These are phyloP conservation scores for Talaromyces sp. DNA, from an alignment of 2,329 filamentous ascomycete species.

Conservation along the genomic window DNA sequence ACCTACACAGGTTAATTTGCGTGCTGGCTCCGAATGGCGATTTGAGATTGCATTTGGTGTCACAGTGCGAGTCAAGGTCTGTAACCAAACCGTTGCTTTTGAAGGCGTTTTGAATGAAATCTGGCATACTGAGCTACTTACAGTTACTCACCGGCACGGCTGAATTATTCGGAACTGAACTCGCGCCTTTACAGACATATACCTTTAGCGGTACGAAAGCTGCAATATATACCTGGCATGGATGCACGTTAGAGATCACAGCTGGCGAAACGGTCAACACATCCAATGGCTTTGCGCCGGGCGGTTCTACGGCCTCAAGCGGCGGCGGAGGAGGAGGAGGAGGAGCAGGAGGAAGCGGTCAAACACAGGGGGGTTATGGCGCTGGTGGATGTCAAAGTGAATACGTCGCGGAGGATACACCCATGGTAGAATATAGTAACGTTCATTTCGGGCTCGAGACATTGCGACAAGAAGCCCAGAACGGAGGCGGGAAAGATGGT, in stretches of 20 bases:
- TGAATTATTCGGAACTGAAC: constrained; percentile 91
- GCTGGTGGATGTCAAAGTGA: constrained; percentile 62
- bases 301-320: constrained; percentile 22
- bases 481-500: constrained; percentile 49
- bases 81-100: too few relatives aligned
- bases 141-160: constrained; percentile 74
- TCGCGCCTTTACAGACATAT: constrained; percentile 74
- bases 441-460: constrained; percentile 80
- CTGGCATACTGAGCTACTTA: background rate
- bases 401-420: constrained; percentile 71
- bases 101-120: too few relatives aligned
- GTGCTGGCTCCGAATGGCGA: constrained; percentile 68
- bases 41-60: constrained; percentile 62
- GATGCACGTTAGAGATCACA: constrained; percentile 75
- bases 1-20: constrained; percentile 49
- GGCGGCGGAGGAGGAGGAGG: too few relatives aligned
- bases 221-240: constrained; percentile 87
- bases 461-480: constrained; percentile 58
- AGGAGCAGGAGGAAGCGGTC: constrained; percentile 50
- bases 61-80: constrained; percentile 51
- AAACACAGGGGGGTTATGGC: constrained; percentile 25
- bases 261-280: constrained; percentile 50
- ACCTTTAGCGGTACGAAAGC: constrained; percentile 76
- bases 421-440: constrained; percentile 74
- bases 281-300: constrained; percentile 27